These are phyloP conservation scores for Pestalotiopsis sp. DNA, from an alignment of 2,329 filamentous ascomycete species.

Conservation along the genomic window DNA sequence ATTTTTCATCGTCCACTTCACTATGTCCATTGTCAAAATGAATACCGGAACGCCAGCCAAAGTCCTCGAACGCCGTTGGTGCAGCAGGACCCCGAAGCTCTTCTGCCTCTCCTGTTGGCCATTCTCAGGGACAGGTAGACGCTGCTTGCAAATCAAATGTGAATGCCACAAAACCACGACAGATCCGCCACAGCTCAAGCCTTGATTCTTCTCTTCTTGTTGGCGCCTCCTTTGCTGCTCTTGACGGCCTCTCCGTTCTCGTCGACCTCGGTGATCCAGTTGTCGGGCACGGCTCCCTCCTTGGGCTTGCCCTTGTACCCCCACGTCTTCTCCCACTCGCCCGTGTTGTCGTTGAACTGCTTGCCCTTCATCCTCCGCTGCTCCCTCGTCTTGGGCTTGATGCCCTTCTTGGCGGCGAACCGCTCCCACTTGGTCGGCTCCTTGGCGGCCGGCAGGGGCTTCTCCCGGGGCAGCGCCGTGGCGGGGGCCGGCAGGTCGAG, in stretches of 20 bases:
- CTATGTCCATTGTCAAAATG: not conserved
- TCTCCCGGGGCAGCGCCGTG: conserved; percentile 83
- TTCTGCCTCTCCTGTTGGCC: not conserved
- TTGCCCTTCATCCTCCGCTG: conserved; percentile 70
- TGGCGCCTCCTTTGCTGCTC: conserved; percentile 39
- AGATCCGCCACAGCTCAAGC: not conserved
- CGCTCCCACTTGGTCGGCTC: conserved; percentile 91
- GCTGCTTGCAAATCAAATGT: not conserved
- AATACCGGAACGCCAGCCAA: conserved; percentile 9
- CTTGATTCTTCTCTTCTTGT: conserved; percentile 18
- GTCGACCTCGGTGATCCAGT: conserved; percentile 94
- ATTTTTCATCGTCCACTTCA: not conserved
- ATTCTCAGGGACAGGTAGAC: not conserved
- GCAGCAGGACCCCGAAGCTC: not conserved
- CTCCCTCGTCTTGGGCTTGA: conserved; percentile 84
- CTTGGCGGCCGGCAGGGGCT: conserved; percentile 82
- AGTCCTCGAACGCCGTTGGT: conserved; percentile 5
- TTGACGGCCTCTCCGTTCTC: conserved; percentile 62
- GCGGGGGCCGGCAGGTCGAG: conserved; percentile 73
- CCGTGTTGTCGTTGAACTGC: conserved; percentile 80
- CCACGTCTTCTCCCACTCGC: conserved; percentile 93
- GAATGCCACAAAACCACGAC: not conserved
- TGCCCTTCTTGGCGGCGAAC: conserved; percentile 96
- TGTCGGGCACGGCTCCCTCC: conserved; percentile 66
- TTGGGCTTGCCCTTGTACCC: conserved; percentile 92